phyloP scores from a whole-genome alignment of 1,284 basidiomycete genomes.

The Austroboletus olivaceoglutinosus region DNA sequence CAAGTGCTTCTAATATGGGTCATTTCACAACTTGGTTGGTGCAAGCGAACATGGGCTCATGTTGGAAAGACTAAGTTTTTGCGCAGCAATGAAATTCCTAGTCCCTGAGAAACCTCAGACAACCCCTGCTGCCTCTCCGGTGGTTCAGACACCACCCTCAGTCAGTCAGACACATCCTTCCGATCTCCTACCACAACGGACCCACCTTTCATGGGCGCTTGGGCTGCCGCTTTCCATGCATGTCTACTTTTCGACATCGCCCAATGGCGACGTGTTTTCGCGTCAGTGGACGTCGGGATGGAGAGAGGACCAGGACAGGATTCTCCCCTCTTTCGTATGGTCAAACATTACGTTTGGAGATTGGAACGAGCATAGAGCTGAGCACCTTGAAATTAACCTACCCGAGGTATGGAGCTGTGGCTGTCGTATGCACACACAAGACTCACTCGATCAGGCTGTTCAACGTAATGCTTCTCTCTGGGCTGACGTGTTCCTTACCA shows the following conservation, averaged over 20 bases:
- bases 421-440: slow-evolving; percentile 1
- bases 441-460: slow-evolving; percentile 53
- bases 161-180: slow-evolving; percentile 38
- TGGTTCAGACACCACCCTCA: slow-evolving; percentile 27
- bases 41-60: not conserved
- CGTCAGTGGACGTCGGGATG: slow-evolving; percentile 47
- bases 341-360: slow-evolving; percentile 81
- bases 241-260: slow-evolving; percentile 70
- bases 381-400: slow-evolving; percentile 67
- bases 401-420: slow-evolving; percentile 55
- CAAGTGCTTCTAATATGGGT: slow-evolving; percentile 66
- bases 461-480: slow-evolving; percentile 79
- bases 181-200: slow-evolving; percentile 52
- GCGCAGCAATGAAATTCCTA: slow-evolving; percentile 47
- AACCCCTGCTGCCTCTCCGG: slow-evolving; percentile 19
- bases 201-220: slow-evolving; percentile 55
- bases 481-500: slow-evolving; percentile 83
- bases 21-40: slow-evolving; percentile 61
- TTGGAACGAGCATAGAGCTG: slow-evolving; percentile 67
- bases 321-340: slow-evolving; percentile 73
- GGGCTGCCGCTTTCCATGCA: slow-evolving; percentile 66
- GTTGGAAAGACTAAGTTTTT: not conserved
- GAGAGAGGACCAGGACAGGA: slow-evolving; percentile 46
- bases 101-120: slow-evolving; percentile 30
- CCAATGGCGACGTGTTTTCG: slow-evolving; percentile 58